A percentile compares a stretch with the other conserved stretches of the same genome.
Evolutionary conservation across 306 rosid genomes (phyloP).

Genomic region (Luffa acutangula): DNA sequence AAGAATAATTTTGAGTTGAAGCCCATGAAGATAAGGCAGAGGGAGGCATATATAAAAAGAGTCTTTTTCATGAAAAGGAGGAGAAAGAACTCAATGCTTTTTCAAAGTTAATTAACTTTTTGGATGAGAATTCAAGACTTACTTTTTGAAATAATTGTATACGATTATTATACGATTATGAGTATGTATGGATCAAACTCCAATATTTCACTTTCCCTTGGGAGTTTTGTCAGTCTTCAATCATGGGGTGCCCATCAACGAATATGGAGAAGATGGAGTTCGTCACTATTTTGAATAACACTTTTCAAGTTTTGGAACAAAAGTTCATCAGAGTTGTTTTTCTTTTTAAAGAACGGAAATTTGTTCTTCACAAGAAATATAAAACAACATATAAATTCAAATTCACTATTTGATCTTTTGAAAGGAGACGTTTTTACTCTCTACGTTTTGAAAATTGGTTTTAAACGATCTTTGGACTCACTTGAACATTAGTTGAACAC

Average conservation of each 20-base stretch:
- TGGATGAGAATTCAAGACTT: conserved; percentile 4
- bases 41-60: neutral
- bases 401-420: no score
- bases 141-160: neutral
- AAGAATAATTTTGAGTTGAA: neutral
- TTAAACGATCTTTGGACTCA: no score
- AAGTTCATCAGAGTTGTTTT: neutral
- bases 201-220: neutral
- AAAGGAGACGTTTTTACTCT: no score
- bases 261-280: neutral
- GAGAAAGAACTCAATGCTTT: neutral
- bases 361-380: no score
- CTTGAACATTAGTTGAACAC: no score
- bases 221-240: neutral
- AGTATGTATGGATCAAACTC: neutral
- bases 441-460: no score
- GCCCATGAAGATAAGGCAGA: neutral
- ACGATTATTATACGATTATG: neutral
- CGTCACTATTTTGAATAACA: neutral
- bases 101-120: neutral
- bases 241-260: neutral
- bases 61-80: neutral
- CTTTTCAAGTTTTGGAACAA: neutral
- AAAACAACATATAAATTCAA: neutral
- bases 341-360: neutral